Base-by-base conservation (phyloP, 148 eudicot species). In the Beta vulgaris region DNA sequence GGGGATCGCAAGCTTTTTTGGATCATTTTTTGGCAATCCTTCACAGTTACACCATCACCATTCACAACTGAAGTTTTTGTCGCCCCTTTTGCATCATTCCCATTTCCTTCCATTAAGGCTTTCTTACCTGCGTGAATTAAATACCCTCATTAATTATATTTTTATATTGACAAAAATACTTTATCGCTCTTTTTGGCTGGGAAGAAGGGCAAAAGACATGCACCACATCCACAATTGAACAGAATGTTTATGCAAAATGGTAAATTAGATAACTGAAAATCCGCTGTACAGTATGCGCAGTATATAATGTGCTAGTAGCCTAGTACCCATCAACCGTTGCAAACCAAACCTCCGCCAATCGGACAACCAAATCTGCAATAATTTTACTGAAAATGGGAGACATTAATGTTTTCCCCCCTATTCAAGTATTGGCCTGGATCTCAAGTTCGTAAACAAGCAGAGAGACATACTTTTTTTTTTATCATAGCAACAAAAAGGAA, bases 1-100 rank as follows among this genome's bases (percentile, higher is more conserved):
- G 98, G 98, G 70, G 85, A 84, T 80, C 84, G 78, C 21, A 84
- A 75, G 76, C 88, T 82, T 77, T 80, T 82, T 6, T 71, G 83
- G 37, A 89, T 78, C 86, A 86, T 85, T 42, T 76, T 76, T 80
- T 87, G 58, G 68, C 90, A 85, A 25, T 89, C 89, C 35, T 81
- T 73, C 64, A 87, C 80, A 36, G 82, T 60, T 44, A 69, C 77
- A 37, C 87, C 83, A 11, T 70, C 85, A 4, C 75, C 76, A 15
- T 60, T 71, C 14, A 14, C 72, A 58, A 84, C 43, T 23, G 81
- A 34, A 34, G 84, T 65, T 15, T 35, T 69, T 32, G 54, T 43
- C 9, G 71, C 15, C 12, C 40, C 53, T n/a, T 46, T 32, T 21
- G 57, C 34, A 48, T 73, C 81, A 73, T 46, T 65, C 15, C 32